These are phyloP conservation scores for Solanum bukasovii DNA, from an alignment of 257 asterid species.

Conservation along the genomic window DNA sequence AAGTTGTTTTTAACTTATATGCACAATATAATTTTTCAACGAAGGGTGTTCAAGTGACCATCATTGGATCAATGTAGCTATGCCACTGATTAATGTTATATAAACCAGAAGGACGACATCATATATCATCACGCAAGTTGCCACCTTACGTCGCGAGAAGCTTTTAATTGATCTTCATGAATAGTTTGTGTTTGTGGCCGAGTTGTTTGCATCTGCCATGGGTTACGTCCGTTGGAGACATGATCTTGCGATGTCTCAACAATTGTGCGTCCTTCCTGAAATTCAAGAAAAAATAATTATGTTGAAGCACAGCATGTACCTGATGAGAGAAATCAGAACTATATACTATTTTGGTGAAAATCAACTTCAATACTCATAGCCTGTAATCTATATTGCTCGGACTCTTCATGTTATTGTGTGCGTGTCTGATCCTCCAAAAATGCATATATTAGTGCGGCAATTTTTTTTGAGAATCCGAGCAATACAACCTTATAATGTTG, in stretches of 20 bases:
- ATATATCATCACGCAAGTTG: slow-evolving; percentile 19
- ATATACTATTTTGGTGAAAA: neutral
- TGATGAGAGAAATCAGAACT: neutral
- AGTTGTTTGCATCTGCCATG: slow-evolving; percentile 16
- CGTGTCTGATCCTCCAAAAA: neutral
- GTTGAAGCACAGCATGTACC: neutral
- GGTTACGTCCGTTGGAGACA: neutral
- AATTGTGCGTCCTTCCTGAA: slow-evolving; percentile 63
- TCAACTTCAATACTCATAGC: neutral
- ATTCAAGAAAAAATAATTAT: neutral
- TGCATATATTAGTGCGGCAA: neutral
- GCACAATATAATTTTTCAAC: neutral
- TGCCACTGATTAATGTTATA: neutral
- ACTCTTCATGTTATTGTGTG: neutral
- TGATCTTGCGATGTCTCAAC: slow-evolving; percentile 34
- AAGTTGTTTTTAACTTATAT: neutral
- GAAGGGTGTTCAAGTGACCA: neutral
- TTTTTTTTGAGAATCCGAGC: neutral
- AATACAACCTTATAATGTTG: neutral
- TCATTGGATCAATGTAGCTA: neutral
- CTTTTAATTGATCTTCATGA: slow-evolving; percentile 78
- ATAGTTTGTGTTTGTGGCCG: slow-evolving; percentile 14
- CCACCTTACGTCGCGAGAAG: slow-evolving; percentile 99
- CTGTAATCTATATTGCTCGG: neutral
- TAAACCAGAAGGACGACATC: neutral